These are phyloP conservation scores for Immersiporthe knoxdaviesiana DNA, from an alignment of 2,329 filamentous ascomycete species.

Conservation along the genomic window DNA sequence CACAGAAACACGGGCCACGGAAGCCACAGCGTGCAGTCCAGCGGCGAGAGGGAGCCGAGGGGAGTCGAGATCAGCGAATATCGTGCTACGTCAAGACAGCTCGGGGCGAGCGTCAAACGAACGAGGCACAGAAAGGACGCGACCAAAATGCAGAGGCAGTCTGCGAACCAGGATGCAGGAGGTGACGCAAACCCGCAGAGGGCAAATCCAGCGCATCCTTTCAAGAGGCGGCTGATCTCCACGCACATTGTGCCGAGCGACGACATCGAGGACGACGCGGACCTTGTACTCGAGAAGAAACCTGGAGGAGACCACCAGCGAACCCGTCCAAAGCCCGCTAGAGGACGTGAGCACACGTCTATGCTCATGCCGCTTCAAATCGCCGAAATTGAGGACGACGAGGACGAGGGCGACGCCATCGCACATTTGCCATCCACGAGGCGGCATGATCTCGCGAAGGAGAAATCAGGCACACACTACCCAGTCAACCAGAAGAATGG, in stretches of 20 bases:
- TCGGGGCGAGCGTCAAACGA: background rate
- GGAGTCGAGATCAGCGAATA: constrained; percentile 14
- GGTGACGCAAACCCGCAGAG: background rate
- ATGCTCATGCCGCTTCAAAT: background rate
- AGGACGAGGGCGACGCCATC: background rate
- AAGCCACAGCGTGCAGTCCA: constrained; percentile 18
- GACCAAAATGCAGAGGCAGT: background rate
- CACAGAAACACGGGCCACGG: constrained; percentile 7
- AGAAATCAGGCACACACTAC: background rate
- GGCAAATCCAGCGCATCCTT: background rate
- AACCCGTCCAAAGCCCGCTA: background rate
- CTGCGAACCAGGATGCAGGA: background rate
- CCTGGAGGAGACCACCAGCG: background rate
- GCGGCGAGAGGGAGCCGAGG: constrained; percentile 17
- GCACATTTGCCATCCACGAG: background rate
- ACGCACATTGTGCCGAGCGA: background rate
- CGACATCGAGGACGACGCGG: constrained; percentile 22
- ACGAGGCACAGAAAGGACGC: constrained; percentile 16
- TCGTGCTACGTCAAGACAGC: constrained; percentile 10
- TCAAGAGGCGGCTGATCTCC: constrained; percentile 7
- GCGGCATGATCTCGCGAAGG: background rate
- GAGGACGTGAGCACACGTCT: background rate
- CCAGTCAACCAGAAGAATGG: constrained; percentile 3
- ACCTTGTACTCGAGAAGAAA: background rate
- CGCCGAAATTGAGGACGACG: constrained; percentile 18